Conservation (phyloP, 805 yeast species). For the Yueomyces sp. region DNA sequence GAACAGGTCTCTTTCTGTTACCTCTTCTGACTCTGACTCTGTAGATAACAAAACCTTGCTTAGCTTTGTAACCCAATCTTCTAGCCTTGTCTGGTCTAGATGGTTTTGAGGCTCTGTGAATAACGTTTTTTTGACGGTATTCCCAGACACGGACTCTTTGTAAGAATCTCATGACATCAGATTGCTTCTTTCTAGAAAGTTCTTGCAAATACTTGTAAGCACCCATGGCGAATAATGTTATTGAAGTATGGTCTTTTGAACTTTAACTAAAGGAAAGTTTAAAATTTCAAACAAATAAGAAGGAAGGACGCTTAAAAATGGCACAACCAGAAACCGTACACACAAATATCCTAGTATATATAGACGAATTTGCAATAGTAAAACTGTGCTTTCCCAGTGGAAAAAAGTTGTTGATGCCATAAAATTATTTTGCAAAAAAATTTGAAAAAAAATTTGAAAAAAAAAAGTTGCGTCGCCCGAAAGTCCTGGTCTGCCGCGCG, state of each 20-base stretch:
- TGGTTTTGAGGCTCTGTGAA: constrained; percentile 98
- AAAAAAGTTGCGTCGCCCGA: no score
- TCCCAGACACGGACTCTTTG: constrained; percentile 99
- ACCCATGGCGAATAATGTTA: constrained; percentile 49
- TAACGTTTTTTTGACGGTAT: constrained; percentile 97
- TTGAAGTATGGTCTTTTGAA: constrained; percentile 1
- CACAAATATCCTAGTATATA: no score
- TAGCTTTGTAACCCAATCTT: constrained; percentile 99
- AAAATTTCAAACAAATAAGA: no score
- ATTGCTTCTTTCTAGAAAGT: constrained; percentile 99
- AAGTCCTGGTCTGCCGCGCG: no score
- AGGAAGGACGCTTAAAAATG: no score
- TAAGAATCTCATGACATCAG: constrained; percentile 97
- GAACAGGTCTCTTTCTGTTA: constrained; percentile 99
- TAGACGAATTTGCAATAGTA: no score
- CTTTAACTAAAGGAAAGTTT: constrained; percentile 4
- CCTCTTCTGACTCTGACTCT: constrained; percentile 99
- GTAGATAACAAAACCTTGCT: constrained; percentile 98
- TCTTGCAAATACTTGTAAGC: constrained; percentile 99
- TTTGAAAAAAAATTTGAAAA: no score
- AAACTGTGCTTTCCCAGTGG: no score
- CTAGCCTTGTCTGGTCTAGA: constrained; percentile 99
- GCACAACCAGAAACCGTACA: no score
- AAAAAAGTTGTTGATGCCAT: no score
- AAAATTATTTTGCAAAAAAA: no score